Percentiles rank a stretch among this genome's conserved stretches.
These are phyloP conservation scores for Tetragonia tetragonoides DNA, from an alignment of 148 eudicot genomes.

Conservation along the genomic window DNA sequence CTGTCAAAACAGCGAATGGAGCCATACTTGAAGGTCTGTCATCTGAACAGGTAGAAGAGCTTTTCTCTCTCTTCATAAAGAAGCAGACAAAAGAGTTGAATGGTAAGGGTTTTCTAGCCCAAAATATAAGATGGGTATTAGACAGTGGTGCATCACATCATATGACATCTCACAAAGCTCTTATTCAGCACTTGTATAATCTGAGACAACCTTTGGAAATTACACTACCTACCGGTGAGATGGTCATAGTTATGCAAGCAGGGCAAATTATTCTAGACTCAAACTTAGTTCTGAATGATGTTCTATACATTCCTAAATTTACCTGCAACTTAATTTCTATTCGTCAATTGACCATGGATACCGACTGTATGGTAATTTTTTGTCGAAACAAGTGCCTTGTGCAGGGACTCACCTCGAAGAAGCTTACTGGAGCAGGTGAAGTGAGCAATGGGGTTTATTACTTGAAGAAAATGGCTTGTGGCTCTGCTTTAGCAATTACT, in stretches of 20 bases:
- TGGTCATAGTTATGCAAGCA: not conserved
- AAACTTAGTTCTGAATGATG: not conserved
- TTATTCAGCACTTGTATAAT: not conserved
- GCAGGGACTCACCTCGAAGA: conserved; percentile 7
- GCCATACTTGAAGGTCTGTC: not conserved
- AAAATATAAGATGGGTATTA: not conserved
- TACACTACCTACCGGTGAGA: not conserved
- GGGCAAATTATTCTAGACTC: not conserved
- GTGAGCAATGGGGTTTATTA: not conserved
- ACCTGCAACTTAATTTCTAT: not conserved
- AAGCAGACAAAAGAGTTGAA: not conserved
- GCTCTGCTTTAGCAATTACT: not conserved
- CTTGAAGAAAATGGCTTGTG: no score
- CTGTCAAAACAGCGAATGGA: no score
- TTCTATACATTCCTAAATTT: not conserved
- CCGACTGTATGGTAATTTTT: not conserved
- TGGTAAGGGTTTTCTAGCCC: no score
- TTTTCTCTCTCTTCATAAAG: not conserved
- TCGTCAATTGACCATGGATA: not conserved
- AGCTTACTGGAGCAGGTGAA: not conserved
- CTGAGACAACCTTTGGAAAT: not conserved
- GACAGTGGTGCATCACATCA: not conserved
- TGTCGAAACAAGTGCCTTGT: not conserved
- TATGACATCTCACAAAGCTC: not conserved
- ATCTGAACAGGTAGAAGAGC: not conserved